Evolutionary conservation across 768 basidiomycete species (phyloP), one percentile per base, ranked within the genome.

Genomic region (Lactarius hatsudake): DNA sequence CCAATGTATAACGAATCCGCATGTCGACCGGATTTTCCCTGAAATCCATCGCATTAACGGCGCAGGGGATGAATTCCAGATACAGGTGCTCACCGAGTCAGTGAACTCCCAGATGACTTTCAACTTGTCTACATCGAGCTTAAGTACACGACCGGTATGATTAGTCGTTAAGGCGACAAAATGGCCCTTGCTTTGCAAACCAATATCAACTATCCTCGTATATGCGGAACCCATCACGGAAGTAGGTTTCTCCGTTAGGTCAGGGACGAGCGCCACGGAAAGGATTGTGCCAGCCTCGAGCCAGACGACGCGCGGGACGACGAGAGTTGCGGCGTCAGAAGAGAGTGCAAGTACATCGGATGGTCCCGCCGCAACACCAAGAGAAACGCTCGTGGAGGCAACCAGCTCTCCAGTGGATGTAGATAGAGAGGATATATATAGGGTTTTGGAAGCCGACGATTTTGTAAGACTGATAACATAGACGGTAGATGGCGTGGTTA

Each of bases 401-500:
- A 88, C 71, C 26, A 87, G 69, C 45, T 81, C 77, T 5, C 89
- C 90, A 5, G 82, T 85, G 3, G 75, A 62, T 0, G 86, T 73
- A 59, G 85, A 81, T 8, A 96, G 77, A 1, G 87, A 79, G 26
- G 86, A 84, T 69, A 91, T 79, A 64, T 90, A 87, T 1, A 96
- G 77, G 17, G 87, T 88, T 72, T 87, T 86, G 0, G 87, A 81
- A 53, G 76, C 66, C 72, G 77, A 81, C 51, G 74, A 81, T 68
- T 76, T 80, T 9, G 74, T 73, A 66, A 86, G 75, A 1, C 84
- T 85, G 26, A 85, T 71, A 20, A 82, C 75, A 71, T 86, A 94
- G 42, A 94, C 71, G 0, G 86, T 79, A 2, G 78, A 75, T 1
- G 79, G 74, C 1, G 87, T 86, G 0, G 82, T 69, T 9, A 86